Evolutionary conservation across 73 alveolate species (phyloP), one percentile per base, ranked within the genome.

Genomic region (Paramecium tetraurelia): DNA sequence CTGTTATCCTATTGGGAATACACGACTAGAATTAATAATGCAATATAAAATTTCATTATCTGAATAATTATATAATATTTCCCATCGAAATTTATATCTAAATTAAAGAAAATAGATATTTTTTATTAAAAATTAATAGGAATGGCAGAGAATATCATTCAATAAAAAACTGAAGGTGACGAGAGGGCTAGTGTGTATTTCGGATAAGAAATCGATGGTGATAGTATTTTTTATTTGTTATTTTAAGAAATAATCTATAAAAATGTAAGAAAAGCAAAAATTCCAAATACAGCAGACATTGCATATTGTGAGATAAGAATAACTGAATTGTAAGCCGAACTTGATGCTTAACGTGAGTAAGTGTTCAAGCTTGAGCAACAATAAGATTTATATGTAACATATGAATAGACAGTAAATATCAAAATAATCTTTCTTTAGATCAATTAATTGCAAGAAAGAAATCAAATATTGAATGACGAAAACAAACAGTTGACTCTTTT

Each of bases 291-390:
- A 8, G 70, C 90, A 14, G 75, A 80, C 24, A 46, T 80, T 8
- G 90, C 90, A 18, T 80, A 80, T 50, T 80, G 90, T 35, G 90
- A 80, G 24, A 80, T 80, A 4, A 80, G 72, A 35, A 80, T 80
- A 18, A 44, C 76, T 31, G 90, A 80, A 80, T 43, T 40, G n/a
- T 43, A 43, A 43, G 90, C 90, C 6, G 90, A 41, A 44, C 18
- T 80, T 18, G 90, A 80, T 8, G 72, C 90, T 22, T 14, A 31
- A 24, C 20, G 24, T 9, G 57, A 48, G 35, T 41, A 46, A 3
- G 22, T 22, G 7, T 44, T 24, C 11, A 43, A 80, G 12, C 4
- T 80, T 1, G 27, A 80, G 21, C 11, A 46, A 22, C 29, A 44
- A 24, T 24, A 20, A 46, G 90, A 80, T 46, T 2, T 22, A 21